These are phyloP conservation scores for Neobulgaria alba DNA, from an alignment of 2,329 filamentous ascomycete species.

Conservation along the genomic window DNA sequence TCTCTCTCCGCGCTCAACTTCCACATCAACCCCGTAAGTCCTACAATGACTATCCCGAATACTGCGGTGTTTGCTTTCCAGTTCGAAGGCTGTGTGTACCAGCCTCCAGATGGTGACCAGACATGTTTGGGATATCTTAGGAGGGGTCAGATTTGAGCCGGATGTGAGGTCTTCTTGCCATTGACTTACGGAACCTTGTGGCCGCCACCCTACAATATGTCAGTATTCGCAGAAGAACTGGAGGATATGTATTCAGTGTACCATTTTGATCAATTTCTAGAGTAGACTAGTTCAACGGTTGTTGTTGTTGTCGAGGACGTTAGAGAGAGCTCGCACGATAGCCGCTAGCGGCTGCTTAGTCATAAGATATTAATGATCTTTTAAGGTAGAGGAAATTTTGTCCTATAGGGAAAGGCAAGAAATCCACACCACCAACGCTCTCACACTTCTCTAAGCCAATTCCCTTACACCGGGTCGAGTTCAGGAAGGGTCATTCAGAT, in stretches of 20 bases:
- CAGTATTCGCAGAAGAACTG: conserved; percentile 28
- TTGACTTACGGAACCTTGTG: conserved; percentile 60
- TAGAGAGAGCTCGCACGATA: conserved; percentile 7
- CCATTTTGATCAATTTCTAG: conserved; percentile 44
- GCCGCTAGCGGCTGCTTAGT: conserved; percentile 10
- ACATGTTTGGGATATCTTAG: conserved; percentile 93
- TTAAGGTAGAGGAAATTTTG: conserved; percentile 20
- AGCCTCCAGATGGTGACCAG: conserved; percentile 97
- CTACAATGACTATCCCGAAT: conserved; percentile 58
- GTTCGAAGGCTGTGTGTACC: conserved; percentile 91
- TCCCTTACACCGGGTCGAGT: too few species aligned
- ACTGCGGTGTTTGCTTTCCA: conserved; percentile 89
- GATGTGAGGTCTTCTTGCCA: conserved; percentile 7
- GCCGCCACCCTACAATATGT: conserved; percentile 61
- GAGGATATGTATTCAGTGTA: conserved; percentile 30
- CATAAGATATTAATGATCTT: conserved; percentile 10
- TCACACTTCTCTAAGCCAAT: background rate
- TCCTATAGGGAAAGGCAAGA: conserved; percentile 6
- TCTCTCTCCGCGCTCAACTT: conserved; percentile 68
- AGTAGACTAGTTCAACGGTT: conserved; percentile 9
- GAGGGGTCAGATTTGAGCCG: conserved; percentile 15
- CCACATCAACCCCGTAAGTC: conserved; percentile 60
- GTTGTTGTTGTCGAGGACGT: conserved; percentile 11
- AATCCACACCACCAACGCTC: conserved; percentile 1
- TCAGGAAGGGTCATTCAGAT: conserved; percentile 30